phyloP scores from a whole-genome alignment of 140 eudicot species.

The Bidens hawaiensis region DNA sequence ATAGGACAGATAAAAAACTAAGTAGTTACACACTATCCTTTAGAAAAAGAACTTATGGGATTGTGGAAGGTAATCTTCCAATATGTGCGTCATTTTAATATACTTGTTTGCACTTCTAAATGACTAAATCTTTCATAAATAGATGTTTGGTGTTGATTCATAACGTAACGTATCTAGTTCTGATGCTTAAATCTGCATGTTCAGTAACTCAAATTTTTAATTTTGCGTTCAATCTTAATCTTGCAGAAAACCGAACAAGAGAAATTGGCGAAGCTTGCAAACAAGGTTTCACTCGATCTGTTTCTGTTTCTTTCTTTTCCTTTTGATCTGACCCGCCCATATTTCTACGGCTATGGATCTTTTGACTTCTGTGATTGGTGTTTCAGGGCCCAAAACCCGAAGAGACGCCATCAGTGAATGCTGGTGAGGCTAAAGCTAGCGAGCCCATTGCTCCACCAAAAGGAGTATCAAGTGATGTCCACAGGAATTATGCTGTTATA shows the following conservation, averaged over 20 bases:
- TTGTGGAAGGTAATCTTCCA: neutral
- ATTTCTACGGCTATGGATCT: neutral
- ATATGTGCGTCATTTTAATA: neutral
- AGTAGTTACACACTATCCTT: neutral
- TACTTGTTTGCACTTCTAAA: neutral
- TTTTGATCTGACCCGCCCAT: no score
- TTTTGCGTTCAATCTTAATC: neutral
- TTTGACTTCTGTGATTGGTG: neutral
- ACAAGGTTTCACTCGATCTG: conserved; percentile 70
- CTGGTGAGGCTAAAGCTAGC: conserved; percentile 51
- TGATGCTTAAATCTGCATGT: neutral
- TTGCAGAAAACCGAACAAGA: conserved; percentile 84
- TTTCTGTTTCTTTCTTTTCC: no score
- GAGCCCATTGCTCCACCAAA: conserved; percentile 42
- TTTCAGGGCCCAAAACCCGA: conserved; percentile 69
- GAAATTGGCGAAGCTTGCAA: conserved; percentile 88
- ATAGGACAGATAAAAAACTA: neutral
- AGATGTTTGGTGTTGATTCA: neutral
- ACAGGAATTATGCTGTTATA: conserved; percentile 76
- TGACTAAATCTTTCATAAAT: neutral
- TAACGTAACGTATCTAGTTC: neutral
- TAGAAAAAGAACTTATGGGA: neutral
- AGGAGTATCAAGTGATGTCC: conserved; percentile 58
- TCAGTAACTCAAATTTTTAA: neutral
- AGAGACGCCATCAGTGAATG: conserved; percentile 39